Percentiles rank a stretch among this genome's conserved stretches.
These are phyloP conservation scores for Fomitopsis pinicola DNA, from an alignment of 1,284 basidiomycete genomes.

Conservation along the genomic window DNA sequence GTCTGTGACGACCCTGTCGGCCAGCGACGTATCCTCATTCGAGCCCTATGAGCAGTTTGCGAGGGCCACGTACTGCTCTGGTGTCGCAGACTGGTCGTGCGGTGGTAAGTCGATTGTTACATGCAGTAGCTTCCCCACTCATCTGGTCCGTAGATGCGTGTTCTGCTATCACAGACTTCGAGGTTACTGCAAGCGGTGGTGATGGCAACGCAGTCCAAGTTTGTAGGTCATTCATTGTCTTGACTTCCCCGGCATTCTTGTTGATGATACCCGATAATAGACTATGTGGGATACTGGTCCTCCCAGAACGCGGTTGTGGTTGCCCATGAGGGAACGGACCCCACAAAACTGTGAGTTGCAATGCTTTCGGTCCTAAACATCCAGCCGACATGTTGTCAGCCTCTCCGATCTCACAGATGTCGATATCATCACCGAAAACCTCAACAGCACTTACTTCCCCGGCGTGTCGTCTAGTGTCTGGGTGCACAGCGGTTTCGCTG, in stretches of 20 bases:
- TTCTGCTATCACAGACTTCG: conserved; percentile 38
- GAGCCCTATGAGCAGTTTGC: conserved; percentile 47
- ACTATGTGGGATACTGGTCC: conserved; percentile 45
- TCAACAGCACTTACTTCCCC: conserved; percentile 45
- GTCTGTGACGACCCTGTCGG: conserved; percentile 30
- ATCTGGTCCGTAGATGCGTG: conserved; percentile 29
- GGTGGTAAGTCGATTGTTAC: conserved; percentile 29
- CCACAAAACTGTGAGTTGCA: conserved; percentile 35
- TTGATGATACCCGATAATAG: conserved; percentile 17
- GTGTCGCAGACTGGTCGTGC: conserved; percentile 40
- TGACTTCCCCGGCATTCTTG: background rate
- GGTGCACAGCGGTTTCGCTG: conserved; percentile 46
- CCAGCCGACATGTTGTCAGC: conserved; percentile 17
- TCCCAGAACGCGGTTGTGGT: conserved; percentile 43
- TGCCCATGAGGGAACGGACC: conserved; percentile 49
- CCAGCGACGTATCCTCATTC: conserved; percentile 32
- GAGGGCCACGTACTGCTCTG: conserved; percentile 46
- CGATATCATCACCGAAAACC: conserved; percentile 28
- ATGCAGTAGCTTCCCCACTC: background rate
- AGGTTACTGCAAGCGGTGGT: conserved; percentile 40
- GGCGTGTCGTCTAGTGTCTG: conserved; percentile 33
- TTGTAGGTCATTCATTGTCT: conserved; percentile 27
- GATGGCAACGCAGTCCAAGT: conserved; percentile 42
- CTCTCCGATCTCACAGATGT: conserved; percentile 45
- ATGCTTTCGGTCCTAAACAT: background rate